Evolutionary conservation across 1,284 basidiomycete genomes (phyloP).

Genomic region (Malassezia obtusa): DNA sequence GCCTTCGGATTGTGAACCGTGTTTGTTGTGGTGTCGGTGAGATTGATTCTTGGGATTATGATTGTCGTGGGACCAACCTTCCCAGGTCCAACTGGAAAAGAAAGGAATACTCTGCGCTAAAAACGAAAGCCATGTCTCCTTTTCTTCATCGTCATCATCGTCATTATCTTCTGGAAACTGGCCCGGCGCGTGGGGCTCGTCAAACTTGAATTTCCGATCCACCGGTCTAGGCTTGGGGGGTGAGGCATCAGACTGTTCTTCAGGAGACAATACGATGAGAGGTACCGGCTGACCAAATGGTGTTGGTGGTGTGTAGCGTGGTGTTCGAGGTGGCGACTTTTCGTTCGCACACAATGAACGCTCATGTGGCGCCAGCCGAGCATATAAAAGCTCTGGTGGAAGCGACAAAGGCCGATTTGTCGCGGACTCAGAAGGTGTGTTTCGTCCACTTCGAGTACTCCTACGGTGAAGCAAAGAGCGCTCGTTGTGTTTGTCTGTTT

Average conservation of each 20-base stretch:
- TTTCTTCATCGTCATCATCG: background rate
- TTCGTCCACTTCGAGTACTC: background rate
- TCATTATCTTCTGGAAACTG: conserved; percentile 8
- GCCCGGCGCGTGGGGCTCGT: conserved; percentile 8
- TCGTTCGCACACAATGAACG: no score
- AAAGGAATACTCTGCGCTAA: background rate
- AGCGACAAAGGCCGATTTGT: no score
- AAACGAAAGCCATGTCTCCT: background rate
- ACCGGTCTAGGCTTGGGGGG: no score
- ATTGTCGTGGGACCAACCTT: background rate
- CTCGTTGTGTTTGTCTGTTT: background rate
- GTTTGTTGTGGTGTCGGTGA: background rate
- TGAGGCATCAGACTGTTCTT: no score
- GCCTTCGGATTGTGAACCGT: background rate
- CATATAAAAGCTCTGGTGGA: no score
- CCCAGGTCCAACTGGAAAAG: background rate
- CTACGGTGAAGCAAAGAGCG: background rate
- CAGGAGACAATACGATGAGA: no score
- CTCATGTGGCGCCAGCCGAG: no score
- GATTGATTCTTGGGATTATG: background rate
- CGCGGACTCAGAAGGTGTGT: background rate
- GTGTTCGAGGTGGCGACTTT: no score
- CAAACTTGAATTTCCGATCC: no score
- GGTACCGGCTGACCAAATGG: no score
- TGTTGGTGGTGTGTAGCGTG: no score